Conservation (phyloP, 2,329 filamentous ascomycete species). For the Aspergillus jensenii region DNA sequence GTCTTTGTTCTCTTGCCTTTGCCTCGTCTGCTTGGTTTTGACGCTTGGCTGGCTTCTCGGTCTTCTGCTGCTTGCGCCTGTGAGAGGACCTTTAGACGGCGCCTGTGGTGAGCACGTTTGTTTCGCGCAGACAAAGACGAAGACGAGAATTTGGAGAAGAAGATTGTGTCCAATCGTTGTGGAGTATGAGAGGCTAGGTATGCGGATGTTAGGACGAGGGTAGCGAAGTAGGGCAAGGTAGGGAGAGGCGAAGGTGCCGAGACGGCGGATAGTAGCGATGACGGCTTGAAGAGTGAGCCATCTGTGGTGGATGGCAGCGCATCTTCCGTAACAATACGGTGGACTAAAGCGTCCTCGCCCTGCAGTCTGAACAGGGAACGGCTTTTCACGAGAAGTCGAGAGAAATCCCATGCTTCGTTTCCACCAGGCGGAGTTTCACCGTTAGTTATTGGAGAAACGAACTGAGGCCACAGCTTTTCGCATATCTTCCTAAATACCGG, state of each 20-base stretch:
- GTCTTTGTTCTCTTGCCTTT: slow-evolving; percentile 39
- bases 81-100: slow-evolving; percentile 42
- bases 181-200: slow-evolving; percentile 50
- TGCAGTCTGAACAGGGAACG: slow-evolving; percentile 47
- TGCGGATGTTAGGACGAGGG: slow-evolving; percentile 47
- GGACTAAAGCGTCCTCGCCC: slow-evolving; percentile 45
- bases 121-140: slow-evolving; percentile 43
- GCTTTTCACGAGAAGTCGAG: slow-evolving; percentile 68
- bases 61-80: slow-evolving; percentile 38
- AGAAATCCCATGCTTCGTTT: slow-evolving; percentile 71
- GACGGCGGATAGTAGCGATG: slow-evolving; percentile 18
- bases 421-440: slow-evolving; percentile 54
- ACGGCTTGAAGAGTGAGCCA: slow-evolving; percentile 16
- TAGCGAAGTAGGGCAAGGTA: slow-evolving; percentile 47
- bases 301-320: slow-evolving; percentile 10
- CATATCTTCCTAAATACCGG: slow-evolving; percentile 70
- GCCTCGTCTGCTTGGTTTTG: slow-evolving; percentile 34
- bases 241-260: slow-evolving; percentile 33
- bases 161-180: slow-evolving; percentile 48
- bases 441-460: slow-evolving; percentile 73
- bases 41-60: slow-evolving; percentile 26
- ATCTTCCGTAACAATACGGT: slow-evolving; percentile 40
- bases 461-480: slow-evolving; percentile 77
- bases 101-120: slow-evolving; percentile 45
- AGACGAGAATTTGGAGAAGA: slow-evolving; percentile 51